Evolutionary conservation across 2,329 filamentous ascomycete species (phyloP).

Genomic region (Helicocarpus griseus): DNA sequence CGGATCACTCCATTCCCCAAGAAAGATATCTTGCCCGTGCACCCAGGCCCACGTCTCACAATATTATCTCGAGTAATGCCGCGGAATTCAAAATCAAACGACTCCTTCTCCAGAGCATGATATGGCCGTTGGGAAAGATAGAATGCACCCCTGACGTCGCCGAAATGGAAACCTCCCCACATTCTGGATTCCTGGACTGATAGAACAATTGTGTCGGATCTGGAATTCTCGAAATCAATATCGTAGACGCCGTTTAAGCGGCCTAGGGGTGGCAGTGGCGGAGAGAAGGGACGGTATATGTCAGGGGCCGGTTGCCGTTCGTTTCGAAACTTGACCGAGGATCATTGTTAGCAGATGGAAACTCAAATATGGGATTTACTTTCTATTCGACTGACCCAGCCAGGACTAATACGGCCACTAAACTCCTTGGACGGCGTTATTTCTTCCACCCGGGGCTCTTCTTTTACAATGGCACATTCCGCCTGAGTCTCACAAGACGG

Average conservation of each 20-base stretch:
- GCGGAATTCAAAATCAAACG: not conserved
- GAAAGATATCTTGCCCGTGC: not conserved
- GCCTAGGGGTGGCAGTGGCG: not conserved
- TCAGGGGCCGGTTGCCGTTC: not conserved
- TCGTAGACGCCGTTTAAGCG: not conserved
- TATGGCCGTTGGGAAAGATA: not conserved
- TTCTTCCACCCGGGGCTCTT: too few relatives aligned
- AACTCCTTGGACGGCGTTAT: not conserved
- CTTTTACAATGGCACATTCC: too few relatives aligned
- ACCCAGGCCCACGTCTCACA: not conserved
- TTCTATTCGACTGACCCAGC: not conserved
- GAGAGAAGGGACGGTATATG: not conserved
- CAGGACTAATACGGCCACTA: not conserved
- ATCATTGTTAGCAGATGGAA: not conserved
- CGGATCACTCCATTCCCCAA: not conserved
- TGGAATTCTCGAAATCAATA: not conserved
- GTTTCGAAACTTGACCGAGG: not conserved
- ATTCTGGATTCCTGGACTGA: not conserved
- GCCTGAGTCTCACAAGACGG: too few relatives aligned
- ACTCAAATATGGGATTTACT: not conserved
- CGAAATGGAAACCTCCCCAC: slow-evolving; percentile 1
- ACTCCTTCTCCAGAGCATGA: not conserved
- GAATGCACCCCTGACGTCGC: not conserved
- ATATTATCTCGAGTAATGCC: not conserved
- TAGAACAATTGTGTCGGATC: not conserved